phyloP scores from a whole-genome alignment of 495 filamentous ascomycete genomes.

The Tetracladium marchalianum region DNA sequence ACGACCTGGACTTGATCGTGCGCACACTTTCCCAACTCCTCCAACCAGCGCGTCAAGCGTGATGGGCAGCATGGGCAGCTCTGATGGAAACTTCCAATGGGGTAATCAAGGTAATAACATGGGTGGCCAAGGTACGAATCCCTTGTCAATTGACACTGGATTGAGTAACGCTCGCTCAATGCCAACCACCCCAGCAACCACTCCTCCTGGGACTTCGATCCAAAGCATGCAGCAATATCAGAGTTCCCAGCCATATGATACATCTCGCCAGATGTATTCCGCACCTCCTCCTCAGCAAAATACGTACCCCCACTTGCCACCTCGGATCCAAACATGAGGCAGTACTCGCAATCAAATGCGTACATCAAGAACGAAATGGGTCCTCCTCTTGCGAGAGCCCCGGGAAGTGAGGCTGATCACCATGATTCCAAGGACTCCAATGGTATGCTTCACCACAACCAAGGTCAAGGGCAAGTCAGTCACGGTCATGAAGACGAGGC shows the following conservation, averaged over 20 bases:
- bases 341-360: conserved; percentile 53
- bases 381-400: conserved; percentile 58
- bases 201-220: conserved; percentile 69
- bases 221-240: conserved; percentile 68
- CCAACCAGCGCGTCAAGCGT: conserved; percentile 87
- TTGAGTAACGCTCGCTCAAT: conserved; percentile 78
- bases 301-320: conserved; percentile 56
- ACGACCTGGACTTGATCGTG: conserved; percentile 67
- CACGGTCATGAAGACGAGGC: conserved; percentile 51
- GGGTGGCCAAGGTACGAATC: conserved; percentile 54
- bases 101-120: conserved; percentile 48
- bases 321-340: conserved; percentile 55
- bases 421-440: conserved; percentile 60
- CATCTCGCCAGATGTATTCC: conserved; percentile 72
- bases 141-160: conserved; percentile 77
- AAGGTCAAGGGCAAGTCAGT: conserved; percentile 43
- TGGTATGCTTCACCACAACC: conserved; percentile 44
- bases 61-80: conserved; percentile 64
- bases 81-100: conserved; percentile 65
- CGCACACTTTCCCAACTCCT: conserved; percentile 88
- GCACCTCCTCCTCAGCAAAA: conserved; percentile 57
- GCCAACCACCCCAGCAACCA: conserved; percentile 89
- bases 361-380: conserved; percentile 92
- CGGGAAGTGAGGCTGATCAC: conserved; percentile 48
- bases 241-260: conserved; percentile 63